Base-by-base conservation (phyloP, 306 rosid genomes). In the Corylus americana region DNA sequence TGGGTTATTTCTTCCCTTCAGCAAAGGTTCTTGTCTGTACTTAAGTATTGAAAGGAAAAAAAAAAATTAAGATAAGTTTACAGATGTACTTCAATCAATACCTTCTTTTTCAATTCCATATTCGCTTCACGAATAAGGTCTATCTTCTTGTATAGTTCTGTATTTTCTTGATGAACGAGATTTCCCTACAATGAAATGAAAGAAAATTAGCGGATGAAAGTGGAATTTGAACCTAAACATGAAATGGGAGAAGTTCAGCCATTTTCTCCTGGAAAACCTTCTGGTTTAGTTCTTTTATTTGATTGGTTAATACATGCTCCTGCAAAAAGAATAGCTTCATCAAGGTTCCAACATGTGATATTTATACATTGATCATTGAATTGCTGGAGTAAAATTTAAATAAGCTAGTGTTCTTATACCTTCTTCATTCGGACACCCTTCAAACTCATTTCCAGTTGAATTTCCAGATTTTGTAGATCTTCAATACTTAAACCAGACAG, bases 231-330 rank as follows among this genome's bases (percentile, higher is more conserved):
- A 17, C 16, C 13, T 27, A 51, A 44, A 54, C 13, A 47, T 39
- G 8, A 74, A 20, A 13, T 8, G 27, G 39, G 20, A 11, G 25
- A 75, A 20, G 13, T 8, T 58, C 4, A 42, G 51, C 17, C 13
- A 7, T 12, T 48, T 54, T n/a, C 3, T 7, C 14, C 35, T 22
- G 35, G 37, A 7, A 9, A n/a, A 89, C 92, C 89, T 89, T 89
- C 55, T 61, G 72, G 69, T 50, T 85, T 37, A 85, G 79, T 31
- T 85, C 85, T 58, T 87, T 73, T 49, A 87, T 85, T 81, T 86
- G 89, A 74, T 81, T 86, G 18, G 81, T 71, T 62, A 87, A 73
- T 55, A 79, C 67, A 51, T 87, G 86, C 39, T 86, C 90, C 89
- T 89, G 86, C 83, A 17, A 27, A 55, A 70, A 16, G 49, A 49